Conservation (phyloP, 805 yeast species). For the Saturnispora sanitii region DNA sequence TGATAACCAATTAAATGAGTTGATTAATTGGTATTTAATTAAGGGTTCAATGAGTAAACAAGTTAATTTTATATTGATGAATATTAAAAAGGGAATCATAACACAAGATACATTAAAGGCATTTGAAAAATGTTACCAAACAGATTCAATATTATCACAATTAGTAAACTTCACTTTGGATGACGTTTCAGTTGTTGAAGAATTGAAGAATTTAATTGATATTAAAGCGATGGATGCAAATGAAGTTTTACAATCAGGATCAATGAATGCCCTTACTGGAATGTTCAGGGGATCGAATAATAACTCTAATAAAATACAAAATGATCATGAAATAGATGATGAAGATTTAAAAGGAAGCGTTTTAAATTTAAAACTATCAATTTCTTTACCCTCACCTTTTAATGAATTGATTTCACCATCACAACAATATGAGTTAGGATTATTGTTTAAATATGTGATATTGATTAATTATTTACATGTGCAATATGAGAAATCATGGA, state of each 20-base stretch:
- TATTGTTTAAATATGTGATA: constrained; percentile 62
- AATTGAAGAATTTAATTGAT: constrained; percentile 40
- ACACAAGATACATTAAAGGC: neutral
- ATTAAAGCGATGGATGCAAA: constrained; percentile 48
- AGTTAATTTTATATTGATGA: constrained; percentile 1
- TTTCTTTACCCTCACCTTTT: constrained; percentile 78
- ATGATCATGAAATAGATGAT: neutral
- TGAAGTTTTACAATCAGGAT: constrained; percentile 35
- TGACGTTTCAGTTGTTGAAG: constrained; percentile 17
- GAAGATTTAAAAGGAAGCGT: constrained; percentile 21
- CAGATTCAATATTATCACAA: neutral
- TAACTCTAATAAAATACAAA: constrained; percentile 11
- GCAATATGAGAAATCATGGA: constrained; percentile 59
- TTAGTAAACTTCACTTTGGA: constrained; percentile 11
- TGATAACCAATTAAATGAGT: neutral
- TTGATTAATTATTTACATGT: constrained; percentile 54
- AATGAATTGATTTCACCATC: constrained; percentile 66
- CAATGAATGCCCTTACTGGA: constrained; percentile 34
- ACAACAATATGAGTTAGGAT: constrained; percentile 66
- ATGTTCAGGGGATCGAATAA: constrained; percentile 32
- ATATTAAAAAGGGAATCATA: neutral
- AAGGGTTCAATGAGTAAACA: constrained; percentile 4
- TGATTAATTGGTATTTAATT: constrained; percentile 5
- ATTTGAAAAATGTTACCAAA: neutral
- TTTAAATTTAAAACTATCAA: constrained; percentile 43